phyloP scores from a whole-genome alignment of 2,329 filamentous ascomycete genomes.

The Colletotrichum spinosum region DNA sequence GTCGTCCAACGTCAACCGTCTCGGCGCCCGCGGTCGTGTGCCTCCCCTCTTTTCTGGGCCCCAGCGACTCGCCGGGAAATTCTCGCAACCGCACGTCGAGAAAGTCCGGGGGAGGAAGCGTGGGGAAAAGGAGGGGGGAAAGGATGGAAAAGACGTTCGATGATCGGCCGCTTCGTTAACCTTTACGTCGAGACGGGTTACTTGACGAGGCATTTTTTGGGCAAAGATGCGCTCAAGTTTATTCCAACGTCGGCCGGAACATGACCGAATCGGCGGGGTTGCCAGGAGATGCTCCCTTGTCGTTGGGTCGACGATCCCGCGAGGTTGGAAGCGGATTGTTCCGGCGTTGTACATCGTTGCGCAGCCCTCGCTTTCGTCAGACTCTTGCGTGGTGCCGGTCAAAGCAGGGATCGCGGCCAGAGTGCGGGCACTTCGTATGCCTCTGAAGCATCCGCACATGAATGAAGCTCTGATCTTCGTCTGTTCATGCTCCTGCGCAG shows the following conservation, averaged over 20 bases:
- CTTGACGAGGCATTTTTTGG: constrained; percentile 1
- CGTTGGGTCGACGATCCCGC: not conserved
- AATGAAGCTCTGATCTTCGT: not conserved
- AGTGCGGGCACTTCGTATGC: not conserved
- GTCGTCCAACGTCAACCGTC: constrained; percentile 8
- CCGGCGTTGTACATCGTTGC: not conserved
- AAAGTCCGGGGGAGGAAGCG: not conserved
- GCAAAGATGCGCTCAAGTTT: not conserved
- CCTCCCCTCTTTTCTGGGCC: not conserved
- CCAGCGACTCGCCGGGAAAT: constrained; percentile 27
- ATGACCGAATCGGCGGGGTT: constrained; percentile 16
- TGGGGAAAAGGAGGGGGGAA: constrained; percentile 7
- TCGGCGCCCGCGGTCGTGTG: constrained; percentile 5
- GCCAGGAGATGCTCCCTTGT: not conserved
- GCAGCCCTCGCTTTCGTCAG: not conserved
- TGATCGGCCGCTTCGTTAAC: constrained; percentile 1
- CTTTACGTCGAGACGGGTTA: constrained; percentile 14
- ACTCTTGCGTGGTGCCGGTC: not conserved
- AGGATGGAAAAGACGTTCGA: not conserved
- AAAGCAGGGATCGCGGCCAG: not conserved
- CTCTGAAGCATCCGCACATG: not conserved
- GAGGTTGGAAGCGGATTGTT: constrained; percentile 3
- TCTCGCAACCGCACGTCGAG: constrained; percentile 8
- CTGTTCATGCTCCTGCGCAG: no score
- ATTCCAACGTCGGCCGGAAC: constrained; percentile 21